Percentiles rank a stretch among this genome's conserved stretches.
phyloP scores from a whole-genome alignment of 768 basidiomycete genomes.

The Chalciporus piperatus region DNA sequence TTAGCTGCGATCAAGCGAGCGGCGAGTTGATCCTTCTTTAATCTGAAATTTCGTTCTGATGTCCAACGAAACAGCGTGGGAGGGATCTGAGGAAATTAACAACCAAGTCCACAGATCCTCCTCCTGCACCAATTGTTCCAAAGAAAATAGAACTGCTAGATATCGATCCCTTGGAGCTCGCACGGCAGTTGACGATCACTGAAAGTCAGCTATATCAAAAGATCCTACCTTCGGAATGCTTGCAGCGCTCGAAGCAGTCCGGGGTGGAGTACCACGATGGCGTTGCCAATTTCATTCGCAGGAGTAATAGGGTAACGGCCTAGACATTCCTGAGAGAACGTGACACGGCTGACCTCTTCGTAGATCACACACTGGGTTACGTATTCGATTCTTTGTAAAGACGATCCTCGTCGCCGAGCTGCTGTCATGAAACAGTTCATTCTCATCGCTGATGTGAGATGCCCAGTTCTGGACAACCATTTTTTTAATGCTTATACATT shows the following conservation, averaged over 20 bases:
- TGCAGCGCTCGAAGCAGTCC: slow-evolving; percentile 52
- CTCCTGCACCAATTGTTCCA: slow-evolving; percentile 47
- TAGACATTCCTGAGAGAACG: background rate
- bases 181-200: slow-evolving; percentile 64
- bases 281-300: slow-evolving; percentile 54
- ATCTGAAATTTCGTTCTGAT: background rate
- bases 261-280: slow-evolving; percentile 45
- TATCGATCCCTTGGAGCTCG: slow-evolving; percentile 62
- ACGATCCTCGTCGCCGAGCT: slow-evolving; percentile 59
- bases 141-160: slow-evolving; percentile 54
- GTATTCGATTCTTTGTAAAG: slow-evolving; percentile 51
- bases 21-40: slow-evolving; percentile 34
- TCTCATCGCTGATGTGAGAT: slow-evolving; percentile 56
- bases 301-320: slow-evolving; percentile 48
- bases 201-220: slow-evolving; percentile 58
- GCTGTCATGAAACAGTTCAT: slow-evolving; percentile 66
- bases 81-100: slow-evolving; percentile 38
- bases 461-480: background rate
- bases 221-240: slow-evolving; percentile 60
- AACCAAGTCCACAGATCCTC: slow-evolving; percentile 36
- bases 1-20: slow-evolving; percentile 47
- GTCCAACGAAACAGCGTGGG: slow-evolving; percentile 18
- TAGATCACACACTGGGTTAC: slow-evolving; percentile 63
- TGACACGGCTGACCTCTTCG: background rate
- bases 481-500: slow-evolving; percentile 4